Base-by-base conservation (phyloP, 1,139 yeast species). In the Nakaseomyces kungkrabaensis region DNA sequence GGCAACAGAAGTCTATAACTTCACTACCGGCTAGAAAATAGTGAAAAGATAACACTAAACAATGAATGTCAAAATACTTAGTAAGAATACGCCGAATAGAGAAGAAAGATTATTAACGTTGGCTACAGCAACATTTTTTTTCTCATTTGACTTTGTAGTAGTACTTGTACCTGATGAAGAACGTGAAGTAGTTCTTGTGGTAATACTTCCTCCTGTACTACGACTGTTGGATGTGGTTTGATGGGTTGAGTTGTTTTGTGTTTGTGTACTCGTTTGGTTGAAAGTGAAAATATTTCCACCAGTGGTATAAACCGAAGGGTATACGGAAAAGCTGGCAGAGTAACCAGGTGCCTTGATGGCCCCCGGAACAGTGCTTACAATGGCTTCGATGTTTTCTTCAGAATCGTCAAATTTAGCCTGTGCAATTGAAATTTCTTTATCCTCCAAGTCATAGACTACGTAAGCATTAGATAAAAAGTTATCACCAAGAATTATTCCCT, bases 381-480 rank as follows among this genome's bases (percentile, higher is more conserved):
- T 72, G 2, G 65, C 69, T 54, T 74, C 78, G 48, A 79, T 71
- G 50, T 73, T 64, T 48, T 72, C 75, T 5, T 67, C 67, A 34
- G 57, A 55, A 5, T 75, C 51, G 37, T 49, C 37, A 37, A 47
- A 67, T 38, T 68, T 68, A 4, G 81, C 82, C 55, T 77, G 86
- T 1, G 94, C 96, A 51, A 88, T 52, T 0, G 83, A 81, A 31
- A 88, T 72, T 60, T 81, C 79, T 49, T 71, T 67, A 54, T 77
- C 77, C 26, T 83, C 88, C 55, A 86, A 69, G 67, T 88, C 94
- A 58, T 78, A 86, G 41, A 86, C 95, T 49, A 82, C 76, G 61
- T 88, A 88, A 9, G 86, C 88, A 50, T 77, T 72, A 54, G 87
- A 75, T 57, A 88, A 69, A 66, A 87, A 81, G 41, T 81, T 75